Conservation (phyloP, 306 rosid species). For the Clitoria ternatea region DNA sequence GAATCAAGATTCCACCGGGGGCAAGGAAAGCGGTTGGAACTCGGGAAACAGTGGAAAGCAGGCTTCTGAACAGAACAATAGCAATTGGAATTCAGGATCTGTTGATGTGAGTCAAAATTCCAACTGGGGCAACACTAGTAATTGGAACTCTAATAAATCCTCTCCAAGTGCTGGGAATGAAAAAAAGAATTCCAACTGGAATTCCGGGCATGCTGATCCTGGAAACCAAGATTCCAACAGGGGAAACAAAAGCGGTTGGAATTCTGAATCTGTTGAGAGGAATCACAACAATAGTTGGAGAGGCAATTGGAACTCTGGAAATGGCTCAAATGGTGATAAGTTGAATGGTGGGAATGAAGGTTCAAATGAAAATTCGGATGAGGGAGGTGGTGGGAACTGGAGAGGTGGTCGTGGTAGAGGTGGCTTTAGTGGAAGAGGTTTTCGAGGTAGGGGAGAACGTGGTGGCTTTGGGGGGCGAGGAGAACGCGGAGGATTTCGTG, state of each 20-base stretch:
- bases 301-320: constrained; percentile 37
- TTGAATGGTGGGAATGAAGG: constrained; percentile 18
- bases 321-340: constrained; percentile 27
- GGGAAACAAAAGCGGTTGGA: constrained; percentile 48
- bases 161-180: constrained; percentile 25
- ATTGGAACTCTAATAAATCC: background rate
- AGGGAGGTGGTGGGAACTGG: constrained; percentile 40
- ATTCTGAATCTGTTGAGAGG: constrained; percentile 32
- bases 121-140: constrained; percentile 13
- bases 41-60: no score
- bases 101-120: constrained; percentile 10
- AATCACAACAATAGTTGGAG: constrained; percentile 28
- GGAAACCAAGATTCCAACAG: constrained; percentile 32
- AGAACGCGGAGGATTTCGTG: constrained; percentile 47
- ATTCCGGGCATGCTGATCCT: constrained; percentile 27
- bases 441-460: constrained; percentile 40
- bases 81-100: background rate
- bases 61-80: no score
- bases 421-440: constrained; percentile 56
- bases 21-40: constrained; percentile 28
- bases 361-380: constrained; percentile 32
- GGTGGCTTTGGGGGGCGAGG: constrained; percentile 49
- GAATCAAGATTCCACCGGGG: no score
- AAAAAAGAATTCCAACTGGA: constrained; percentile 26
- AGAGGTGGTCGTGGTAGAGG: constrained; percentile 75